phyloP scores from a whole-genome alignment of 2,329 filamentous ascomycete genomes.

The Samsoniella hepiali region DNA sequence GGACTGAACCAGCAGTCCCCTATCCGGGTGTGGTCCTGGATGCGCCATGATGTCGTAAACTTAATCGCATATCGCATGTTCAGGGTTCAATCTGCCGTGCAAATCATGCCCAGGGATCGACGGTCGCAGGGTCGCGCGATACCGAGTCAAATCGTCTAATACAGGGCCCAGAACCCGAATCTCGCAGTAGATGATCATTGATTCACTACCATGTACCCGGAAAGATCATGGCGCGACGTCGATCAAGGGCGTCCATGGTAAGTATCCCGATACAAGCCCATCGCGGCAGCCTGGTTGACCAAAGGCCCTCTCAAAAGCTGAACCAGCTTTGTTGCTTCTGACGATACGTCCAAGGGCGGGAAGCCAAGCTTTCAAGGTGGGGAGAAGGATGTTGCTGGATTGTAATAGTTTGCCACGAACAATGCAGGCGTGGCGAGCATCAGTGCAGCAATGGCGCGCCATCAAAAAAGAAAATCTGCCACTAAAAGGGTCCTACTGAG shows the following conservation, averaged over 20 bases:
- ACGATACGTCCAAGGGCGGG: neutral
- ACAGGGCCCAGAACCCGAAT: neutral
- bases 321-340: constrained; percentile 4
- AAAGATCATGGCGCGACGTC: neutral
- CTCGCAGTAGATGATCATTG: constrained; percentile 7
- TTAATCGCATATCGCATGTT: neutral
- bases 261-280: neutral
- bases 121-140: neutral
- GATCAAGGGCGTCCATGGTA: neutral
- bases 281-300: neutral
- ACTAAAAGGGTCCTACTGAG: constrained; percentile 5
- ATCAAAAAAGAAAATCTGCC: constrained; percentile 8
- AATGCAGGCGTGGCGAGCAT: neutral
- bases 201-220: neutral
- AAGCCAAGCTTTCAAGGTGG: neutral
- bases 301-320: neutral
- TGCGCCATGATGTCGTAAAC: neutral
- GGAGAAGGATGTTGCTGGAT: constrained; percentile 5
- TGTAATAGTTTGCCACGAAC: neutral
- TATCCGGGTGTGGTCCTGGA: neutral
- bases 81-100: neutral
- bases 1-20: too few relatives aligned
- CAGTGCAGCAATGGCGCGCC: neutral
- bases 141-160: neutral
- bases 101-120: constrained; percentile 1